Conservation (phyloP, 2,329 filamentous ascomycete species). For the Byssochlamys sp. region DNA sequence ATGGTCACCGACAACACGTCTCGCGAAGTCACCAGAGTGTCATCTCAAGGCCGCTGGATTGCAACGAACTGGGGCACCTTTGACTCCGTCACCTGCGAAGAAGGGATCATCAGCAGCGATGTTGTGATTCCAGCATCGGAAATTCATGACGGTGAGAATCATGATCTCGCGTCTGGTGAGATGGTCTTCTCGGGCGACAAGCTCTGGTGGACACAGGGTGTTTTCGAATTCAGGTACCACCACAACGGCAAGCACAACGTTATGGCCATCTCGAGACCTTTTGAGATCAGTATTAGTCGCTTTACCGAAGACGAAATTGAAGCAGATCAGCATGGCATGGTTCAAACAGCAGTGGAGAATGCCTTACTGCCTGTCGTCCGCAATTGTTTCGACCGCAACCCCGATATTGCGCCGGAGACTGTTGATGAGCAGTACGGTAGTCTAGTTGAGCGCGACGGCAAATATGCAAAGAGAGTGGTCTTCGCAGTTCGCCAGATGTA, state of each 20-base stretch:
- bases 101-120: conserved; percentile 65
- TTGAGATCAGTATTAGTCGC: conserved; percentile 73
- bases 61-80: conserved; percentile 68
- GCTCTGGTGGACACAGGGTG: conserved; percentile 91
- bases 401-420: conserved; percentile 74
- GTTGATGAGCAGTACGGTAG: conserved; percentile 75
- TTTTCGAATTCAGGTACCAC: conserved; percentile 95
- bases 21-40: conserved; percentile 70
- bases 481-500: conserved; percentile 92
- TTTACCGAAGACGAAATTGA: conserved; percentile 67
- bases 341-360: conserved; percentile 62
- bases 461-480: conserved; percentile 80
- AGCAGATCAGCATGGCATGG: conserved; percentile 48
- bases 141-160: conserved; percentile 39
- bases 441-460: conserved; percentile 74
- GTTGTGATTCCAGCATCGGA: conserved; percentile 41
- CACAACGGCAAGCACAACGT: conserved; percentile 86
- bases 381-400: conserved; percentile 87
- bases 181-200: conserved; percentile 85
- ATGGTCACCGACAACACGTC: conserved; percentile 90
- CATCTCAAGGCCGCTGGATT: conserved; percentile 81
- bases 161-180: conserved; percentile 63
- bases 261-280: conserved; percentile 86
- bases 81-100: conserved; percentile 64
- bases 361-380: conserved; percentile 72